These are phyloP conservation scores for Metarhizium guizhouense DNA, from an alignment of 2,329 filamentous ascomycete species.

Conservation along the genomic window DNA sequence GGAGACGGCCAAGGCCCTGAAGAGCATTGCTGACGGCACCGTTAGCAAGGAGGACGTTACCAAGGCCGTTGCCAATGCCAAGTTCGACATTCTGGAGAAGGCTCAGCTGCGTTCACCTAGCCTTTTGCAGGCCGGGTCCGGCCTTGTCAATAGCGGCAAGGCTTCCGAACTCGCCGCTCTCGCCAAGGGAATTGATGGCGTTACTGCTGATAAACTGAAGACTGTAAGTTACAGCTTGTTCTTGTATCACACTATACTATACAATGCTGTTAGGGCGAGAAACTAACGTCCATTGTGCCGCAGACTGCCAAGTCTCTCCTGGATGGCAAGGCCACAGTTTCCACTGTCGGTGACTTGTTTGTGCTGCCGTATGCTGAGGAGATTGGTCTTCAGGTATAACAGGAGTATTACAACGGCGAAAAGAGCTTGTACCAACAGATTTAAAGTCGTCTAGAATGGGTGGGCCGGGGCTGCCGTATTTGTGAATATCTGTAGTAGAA, in stretches of 20 bases:
- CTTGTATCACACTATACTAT: neutral
- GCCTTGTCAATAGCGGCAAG: conserved; percentile 73
- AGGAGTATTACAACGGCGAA: conserved; percentile 16
- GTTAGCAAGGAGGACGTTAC: conserved; percentile 77
- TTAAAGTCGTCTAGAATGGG: conserved; percentile 27
- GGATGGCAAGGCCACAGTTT: conserved; percentile 80
- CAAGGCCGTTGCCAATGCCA: conserved; percentile 88
- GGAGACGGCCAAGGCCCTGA: conserved; percentile 71
- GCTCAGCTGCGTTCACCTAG: conserved; percentile 70
- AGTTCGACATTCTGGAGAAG: conserved; percentile 80
- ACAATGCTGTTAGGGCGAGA: conserved; percentile 2
- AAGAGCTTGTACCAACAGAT: conserved; percentile 34
- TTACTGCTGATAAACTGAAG: conserved; percentile 79
- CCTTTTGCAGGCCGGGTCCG: conserved; percentile 75
- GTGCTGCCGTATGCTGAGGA: conserved; percentile 89
- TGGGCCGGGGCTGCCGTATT: conserved; percentile 21
- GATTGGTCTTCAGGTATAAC: conserved; percentile 88
- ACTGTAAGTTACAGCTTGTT: conserved; percentile 48
- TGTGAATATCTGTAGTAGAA: conserved; percentile 40
- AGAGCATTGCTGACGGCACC: conserved; percentile 68
- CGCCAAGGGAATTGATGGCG: conserved; percentile 68
- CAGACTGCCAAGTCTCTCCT: conserved; percentile 84
- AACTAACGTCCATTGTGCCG: conserved; percentile 9
- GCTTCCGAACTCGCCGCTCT: conserved; percentile 76
- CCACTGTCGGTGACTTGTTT: conserved; percentile 84